Evolutionary conservation across 352 stramenopile species (phyloP).

Genomic region (Halophytophthora batemanensis): DNA sequence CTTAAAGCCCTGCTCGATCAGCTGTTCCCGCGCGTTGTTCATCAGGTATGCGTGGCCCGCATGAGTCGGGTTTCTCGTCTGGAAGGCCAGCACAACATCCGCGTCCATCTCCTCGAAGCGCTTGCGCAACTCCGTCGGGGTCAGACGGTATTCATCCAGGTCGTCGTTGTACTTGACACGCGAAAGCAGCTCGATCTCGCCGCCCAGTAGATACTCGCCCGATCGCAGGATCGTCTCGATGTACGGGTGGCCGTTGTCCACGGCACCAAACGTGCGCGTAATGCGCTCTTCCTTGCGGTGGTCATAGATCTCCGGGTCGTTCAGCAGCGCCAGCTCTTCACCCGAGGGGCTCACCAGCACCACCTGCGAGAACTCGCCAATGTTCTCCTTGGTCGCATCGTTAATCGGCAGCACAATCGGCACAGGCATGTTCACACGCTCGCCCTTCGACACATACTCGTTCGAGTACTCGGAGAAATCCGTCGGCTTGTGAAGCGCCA

Average conservation of each 20-base stretch:
- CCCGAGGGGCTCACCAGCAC: slow-evolving; percentile 94
- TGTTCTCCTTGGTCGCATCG: slow-evolving; percentile 86
- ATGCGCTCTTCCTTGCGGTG: slow-evolving; percentile 99
- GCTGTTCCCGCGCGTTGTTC: slow-evolving; percentile 93
- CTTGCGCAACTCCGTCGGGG: slow-evolving; percentile 89
- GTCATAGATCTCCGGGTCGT: slow-evolving; percentile 93
- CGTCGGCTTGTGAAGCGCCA: slow-evolving; percentile 83
- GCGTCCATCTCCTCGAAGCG: slow-evolving; percentile 94
- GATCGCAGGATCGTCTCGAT: slow-evolving; percentile 94
- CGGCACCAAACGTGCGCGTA: slow-evolving; percentile 95
- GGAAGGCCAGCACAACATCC: slow-evolving; percentile 97
- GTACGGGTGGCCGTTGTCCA: slow-evolving; percentile 96
- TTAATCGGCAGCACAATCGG: slow-evolving; percentile 96
- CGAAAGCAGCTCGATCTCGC: slow-evolving; percentile 95
- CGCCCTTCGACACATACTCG: slow-evolving; percentile 69
- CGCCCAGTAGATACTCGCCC: slow-evolving; percentile 94
- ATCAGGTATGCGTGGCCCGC: slow-evolving; percentile 98
- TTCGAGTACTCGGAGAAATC: slow-evolving; percentile 92
- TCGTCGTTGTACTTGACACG: slow-evolving; percentile 97
- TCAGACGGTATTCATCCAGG: slow-evolving; percentile 95
- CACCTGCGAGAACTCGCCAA: slow-evolving; percentile 82
- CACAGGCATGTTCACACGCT: slow-evolving; percentile 95
- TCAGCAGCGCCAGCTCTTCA: slow-evolving; percentile 91
- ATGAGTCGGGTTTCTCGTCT: slow-evolving; percentile 98
- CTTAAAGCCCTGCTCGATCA: slow-evolving; percentile 92